A percentile compares a stretch with the other conserved stretches of the same genome.
Conservation (phyloP, 176 grass and related monocot genomes). For the Carex kokanica region DNA sequence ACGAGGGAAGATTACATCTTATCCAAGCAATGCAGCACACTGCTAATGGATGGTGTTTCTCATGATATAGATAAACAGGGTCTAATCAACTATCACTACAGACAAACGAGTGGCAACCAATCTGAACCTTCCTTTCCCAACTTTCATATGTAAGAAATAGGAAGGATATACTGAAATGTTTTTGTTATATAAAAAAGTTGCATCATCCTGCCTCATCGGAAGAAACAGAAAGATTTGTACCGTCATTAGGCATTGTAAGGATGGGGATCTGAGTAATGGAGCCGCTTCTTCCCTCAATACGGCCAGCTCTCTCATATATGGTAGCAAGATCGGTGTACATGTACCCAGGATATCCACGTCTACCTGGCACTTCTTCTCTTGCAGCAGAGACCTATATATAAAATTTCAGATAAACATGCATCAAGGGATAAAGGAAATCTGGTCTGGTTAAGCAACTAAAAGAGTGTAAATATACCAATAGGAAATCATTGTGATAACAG, state of each 20-base stretch:
- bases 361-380: slow-evolving; percentile 89
- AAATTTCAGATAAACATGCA: background rate
- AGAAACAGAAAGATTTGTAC: slow-evolving; percentile 29
- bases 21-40: background rate
- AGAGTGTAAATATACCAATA: background rate
- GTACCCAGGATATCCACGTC: slow-evolving; percentile 96
- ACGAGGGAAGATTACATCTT: background rate
- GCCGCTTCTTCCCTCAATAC: slow-evolving; percentile 91
- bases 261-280: slow-evolving; percentile 96
- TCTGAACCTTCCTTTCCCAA: no score
- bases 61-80: background rate
- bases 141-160: no score
- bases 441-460: background rate
- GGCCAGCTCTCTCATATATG: slow-evolving; percentile 93
- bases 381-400: slow-evolving; percentile 70
- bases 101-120: no score
- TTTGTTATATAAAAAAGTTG: no score
- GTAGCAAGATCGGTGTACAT: slow-evolving; percentile 99
- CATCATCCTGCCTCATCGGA: background rate
- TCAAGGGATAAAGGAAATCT: background rate
- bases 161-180: no score
- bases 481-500: background rate
- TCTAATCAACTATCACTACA: no score
- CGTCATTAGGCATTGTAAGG: slow-evolving; percentile 96
- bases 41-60: background rate